Conservation (phyloP, 2,329 filamentous ascomycete genomes). For the Talaromyces marneffei region DNA sequence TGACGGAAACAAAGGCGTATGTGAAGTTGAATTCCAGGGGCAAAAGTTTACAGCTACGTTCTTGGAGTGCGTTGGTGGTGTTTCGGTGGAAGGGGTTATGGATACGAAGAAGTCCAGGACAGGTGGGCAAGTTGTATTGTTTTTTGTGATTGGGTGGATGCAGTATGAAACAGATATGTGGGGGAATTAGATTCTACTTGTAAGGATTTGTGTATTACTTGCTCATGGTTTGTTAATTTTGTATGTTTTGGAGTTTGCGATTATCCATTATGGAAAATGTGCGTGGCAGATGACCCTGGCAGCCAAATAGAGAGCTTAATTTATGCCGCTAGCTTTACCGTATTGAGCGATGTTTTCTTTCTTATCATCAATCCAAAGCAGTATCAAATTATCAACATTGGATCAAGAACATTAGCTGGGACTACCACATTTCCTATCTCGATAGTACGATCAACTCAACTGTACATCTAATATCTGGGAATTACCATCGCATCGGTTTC, state of each 20-base stretch:
- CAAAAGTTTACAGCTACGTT: background rate
- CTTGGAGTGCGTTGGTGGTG: background rate
- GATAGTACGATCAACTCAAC: too few species aligned
- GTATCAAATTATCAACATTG: too few species aligned
- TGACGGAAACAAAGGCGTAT: background rate
- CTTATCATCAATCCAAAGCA: too few species aligned
- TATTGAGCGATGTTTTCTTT: background rate
- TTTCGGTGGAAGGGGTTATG: background rate
- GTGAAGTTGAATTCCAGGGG: background rate
- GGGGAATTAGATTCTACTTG: background rate
- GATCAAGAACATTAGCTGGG: too few species aligned
- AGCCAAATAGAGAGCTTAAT: background rate
- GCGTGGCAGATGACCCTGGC: background rate
- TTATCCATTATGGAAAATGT: background rate
- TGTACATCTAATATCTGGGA: background rate
- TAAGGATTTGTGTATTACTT: background rate
- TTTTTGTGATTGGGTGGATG: background rate
- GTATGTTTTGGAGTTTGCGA: background rate
- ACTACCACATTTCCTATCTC: too few species aligned
- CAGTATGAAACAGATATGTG: background rate
- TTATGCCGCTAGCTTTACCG: background rate
- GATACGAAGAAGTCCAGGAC: background rate
- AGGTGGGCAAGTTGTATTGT: background rate
- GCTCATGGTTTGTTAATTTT: background rate
- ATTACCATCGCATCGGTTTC: background rate